A percentile compares a stretch with the other conserved stretches of the same genome.
Conservation (phyloP, 2,329 filamentous ascomycete genomes). For the Penicillium griseofulvum region DNA sequence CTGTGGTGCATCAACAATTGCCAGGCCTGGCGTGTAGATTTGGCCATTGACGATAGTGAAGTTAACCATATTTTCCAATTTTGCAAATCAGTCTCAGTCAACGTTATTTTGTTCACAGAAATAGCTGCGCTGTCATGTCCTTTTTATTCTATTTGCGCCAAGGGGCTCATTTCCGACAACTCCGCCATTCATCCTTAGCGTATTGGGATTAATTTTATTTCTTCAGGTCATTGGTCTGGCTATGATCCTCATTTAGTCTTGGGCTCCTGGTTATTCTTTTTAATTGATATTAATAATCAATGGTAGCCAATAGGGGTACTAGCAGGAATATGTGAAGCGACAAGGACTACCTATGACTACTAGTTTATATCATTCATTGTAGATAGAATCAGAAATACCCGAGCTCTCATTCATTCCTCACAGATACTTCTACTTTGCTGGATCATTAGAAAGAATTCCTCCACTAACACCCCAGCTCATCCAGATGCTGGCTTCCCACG, state of each 20-base stretch:
- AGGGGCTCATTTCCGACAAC: conserved; percentile 21
- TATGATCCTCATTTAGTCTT: not conserved
- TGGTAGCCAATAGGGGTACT: not conserved
- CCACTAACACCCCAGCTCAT: too few species aligned
- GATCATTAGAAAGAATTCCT: not conserved
- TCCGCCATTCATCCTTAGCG: conserved; percentile 14
- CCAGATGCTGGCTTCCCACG: too few species aligned
- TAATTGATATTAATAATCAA: not conserved
- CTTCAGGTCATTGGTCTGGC: not conserved
- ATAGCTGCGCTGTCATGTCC: not conserved
- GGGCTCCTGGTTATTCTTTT: not conserved
- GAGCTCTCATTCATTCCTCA: not conserved
- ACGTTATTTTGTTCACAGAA: not conserved
- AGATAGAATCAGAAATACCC: not conserved
- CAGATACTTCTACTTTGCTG: not conserved
- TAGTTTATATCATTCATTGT: not conserved
- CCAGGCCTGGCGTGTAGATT: conserved; percentile 67
- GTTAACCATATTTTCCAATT: conserved; percentile 10
- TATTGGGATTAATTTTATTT: conserved; percentile 15
- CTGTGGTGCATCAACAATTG: conserved; percentile 64
- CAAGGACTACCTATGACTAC: too few species aligned
- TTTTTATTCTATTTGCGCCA: conserved; percentile 4
- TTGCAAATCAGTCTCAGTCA: not conserved
- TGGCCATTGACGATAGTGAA: conserved; percentile 55
- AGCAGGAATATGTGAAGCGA: too few species aligned